Conservation (phyloP, 2,329 filamentous ascomycete species). For the Epichloe hybrida region DNA sequence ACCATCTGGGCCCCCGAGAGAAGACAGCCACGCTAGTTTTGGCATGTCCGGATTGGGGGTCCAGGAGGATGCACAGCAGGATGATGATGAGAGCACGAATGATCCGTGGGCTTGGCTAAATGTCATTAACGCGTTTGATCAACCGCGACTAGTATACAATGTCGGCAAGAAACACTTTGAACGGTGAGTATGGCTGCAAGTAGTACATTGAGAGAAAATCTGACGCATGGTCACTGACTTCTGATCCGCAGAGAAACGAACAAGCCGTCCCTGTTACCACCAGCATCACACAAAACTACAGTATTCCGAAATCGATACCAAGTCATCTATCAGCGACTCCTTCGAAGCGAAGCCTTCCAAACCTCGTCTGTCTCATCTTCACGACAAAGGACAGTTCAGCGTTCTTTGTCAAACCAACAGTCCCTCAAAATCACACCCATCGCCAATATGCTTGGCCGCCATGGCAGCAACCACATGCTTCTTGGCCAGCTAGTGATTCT, state of each 20-base stretch:
- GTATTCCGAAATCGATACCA: slow-evolving; percentile 86
- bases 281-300: slow-evolving; percentile 66
- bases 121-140: slow-evolving; percentile 70
- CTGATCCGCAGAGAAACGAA: slow-evolving; percentile 35
- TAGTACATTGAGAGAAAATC: too few relatives aligned
- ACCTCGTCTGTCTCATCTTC: slow-evolving; percentile 58
- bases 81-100: slow-evolving; percentile 39
- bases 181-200: slow-evolving; percentile 31
- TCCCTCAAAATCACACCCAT: slow-evolving; percentile 85
- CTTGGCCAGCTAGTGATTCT: slow-evolving; percentile 71
- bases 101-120: slow-evolving; percentile 76
- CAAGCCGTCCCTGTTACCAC: slow-evolving; percentile 59
- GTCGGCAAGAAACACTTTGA: slow-evolving; percentile 83
- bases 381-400: slow-evolving; percentile 38
- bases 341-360: slow-evolving; percentile 90
- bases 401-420: slow-evolving; percentile 50
- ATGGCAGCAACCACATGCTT: slow-evolving; percentile 72
- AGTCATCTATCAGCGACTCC: slow-evolving; percentile 78
- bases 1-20: slow-evolving; percentile 30
- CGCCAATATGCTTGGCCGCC: slow-evolving; percentile 59
- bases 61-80: slow-evolving; percentile 36
- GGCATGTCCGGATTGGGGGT: slow-evolving; percentile 40
- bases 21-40: slow-evolving; percentile 55
- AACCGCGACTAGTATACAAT: slow-evolving; percentile 69
- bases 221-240: not conserved